A percentile compares a stretch with the other conserved stretches of the same genome.
phyloP scores from a whole-genome alignment of 306 rosid species.

The Corylus avellana region DNA sequence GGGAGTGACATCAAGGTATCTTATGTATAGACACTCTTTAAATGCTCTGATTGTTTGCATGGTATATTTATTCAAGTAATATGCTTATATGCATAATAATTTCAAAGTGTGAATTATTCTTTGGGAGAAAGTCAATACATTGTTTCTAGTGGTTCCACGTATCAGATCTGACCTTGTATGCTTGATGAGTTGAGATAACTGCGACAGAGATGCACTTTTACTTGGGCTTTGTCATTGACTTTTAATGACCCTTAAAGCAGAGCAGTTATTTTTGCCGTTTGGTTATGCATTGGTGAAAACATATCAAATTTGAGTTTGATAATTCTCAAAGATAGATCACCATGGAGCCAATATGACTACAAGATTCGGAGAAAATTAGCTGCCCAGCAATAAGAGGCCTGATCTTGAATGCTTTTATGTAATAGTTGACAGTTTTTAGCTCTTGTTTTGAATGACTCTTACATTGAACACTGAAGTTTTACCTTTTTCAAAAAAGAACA shows the following conservation, averaged over 20 bases:
- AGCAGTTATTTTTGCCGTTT: neutral
- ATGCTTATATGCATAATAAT: neutral
- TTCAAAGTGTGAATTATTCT: no score
- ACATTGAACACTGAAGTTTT: neutral
- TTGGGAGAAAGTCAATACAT: neutral
- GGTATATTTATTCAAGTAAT: neutral
- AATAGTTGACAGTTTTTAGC: neutral
- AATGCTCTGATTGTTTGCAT: neutral
- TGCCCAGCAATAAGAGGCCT: neutral
- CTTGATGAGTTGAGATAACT: neutral
- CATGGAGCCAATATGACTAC: neutral
- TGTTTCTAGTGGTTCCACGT: neutral
- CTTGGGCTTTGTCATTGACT: neutral
- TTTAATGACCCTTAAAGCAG: neutral
- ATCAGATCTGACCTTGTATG: neutral
- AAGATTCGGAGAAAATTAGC: neutral
- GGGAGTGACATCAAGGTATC: slow-evolving; percentile 94
- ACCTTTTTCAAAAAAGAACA: neutral
- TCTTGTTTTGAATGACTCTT: neutral
- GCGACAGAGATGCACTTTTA: neutral
- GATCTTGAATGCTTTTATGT: neutral
- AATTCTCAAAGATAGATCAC: neutral
- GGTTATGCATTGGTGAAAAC: neutral
- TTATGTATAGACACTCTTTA: neutral
- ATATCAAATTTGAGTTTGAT: neutral